Percentiles rank a stretch among this genome's conserved stretches.
Evolutionary conservation across 2,329 filamentous ascomycete genomes (phyloP).

Genomic region (Talaromyces sp.): DNA sequence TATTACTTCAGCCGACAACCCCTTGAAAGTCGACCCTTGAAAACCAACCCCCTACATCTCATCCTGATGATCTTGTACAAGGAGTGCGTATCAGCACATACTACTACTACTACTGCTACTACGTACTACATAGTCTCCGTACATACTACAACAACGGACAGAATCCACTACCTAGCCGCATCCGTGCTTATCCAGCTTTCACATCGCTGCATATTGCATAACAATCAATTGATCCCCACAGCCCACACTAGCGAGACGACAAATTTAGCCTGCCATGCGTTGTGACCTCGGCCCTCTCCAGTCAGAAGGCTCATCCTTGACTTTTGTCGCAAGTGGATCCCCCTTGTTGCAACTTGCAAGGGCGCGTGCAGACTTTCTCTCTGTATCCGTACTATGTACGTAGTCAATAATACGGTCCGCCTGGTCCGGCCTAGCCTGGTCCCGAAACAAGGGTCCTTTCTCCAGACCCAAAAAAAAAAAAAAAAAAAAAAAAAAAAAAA

Average conservation of each 20-base stretch:
- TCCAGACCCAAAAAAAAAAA: not conserved
- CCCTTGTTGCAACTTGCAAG: not conserved
- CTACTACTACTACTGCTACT: too few relatives aligned
- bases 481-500: too few relatives aligned
- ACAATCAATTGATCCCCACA: too few relatives aligned
- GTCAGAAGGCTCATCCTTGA: not conserved
- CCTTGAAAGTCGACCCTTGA: too few relatives aligned
- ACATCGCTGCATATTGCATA: not conserved
- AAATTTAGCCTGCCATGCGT: not conserved
- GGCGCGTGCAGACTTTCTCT: too few relatives aligned
- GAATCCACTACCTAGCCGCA: not conserved
- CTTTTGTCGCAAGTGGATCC: not conserved
- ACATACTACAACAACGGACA: too few relatives aligned
- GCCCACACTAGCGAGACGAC: not conserved
- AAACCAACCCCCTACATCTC: too few relatives aligned
- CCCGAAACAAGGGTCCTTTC: conserved; percentile 13
- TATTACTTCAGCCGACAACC: too few relatives aligned
- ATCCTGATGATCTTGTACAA: too few relatives aligned
- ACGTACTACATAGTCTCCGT: too few relatives aligned
- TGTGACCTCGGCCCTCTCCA: not conserved
- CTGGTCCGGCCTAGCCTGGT: conserved; percentile 1
- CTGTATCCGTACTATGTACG: too few relatives aligned
- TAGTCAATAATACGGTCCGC: not conserved
- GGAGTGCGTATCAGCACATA: too few relatives aligned
- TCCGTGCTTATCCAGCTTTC: not conserved